Evolutionary conservation across 495 filamentous ascomycete genomes (phyloP), one percentile per base, ranked within the genome.

Genomic region (Bryoglossum gracile): DNA sequence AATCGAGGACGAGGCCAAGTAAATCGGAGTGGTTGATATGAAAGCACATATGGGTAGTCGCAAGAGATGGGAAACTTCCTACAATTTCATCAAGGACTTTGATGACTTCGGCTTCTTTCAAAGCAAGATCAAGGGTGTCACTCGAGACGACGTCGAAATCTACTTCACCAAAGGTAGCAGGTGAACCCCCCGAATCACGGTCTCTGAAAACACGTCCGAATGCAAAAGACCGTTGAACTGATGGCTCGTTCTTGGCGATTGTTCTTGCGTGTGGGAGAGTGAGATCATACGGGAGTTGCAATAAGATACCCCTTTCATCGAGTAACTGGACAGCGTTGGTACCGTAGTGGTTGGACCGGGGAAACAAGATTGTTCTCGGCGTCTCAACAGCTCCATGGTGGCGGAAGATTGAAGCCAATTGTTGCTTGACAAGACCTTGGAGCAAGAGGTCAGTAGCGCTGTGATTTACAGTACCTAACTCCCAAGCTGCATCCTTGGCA

Each of bases 21-120:
- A 98, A 70, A 59, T 87, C 81, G 0, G 87, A 87, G 62, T 98
- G 92, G 44, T 94, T 94, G 38, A 98, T 67, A 56, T 96, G 81
- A 62, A 95, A 96, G 62, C 89, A 95, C 76, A 95, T 89, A 18
- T 77, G 78, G 18, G 71, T 72, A 8, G 79, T 73, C 3, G 76
- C 70, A 24, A 89, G 69, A 34, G 79, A 81, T 5, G 89, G 90
- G 54, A 96, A 91, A 5, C 82, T 78, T 32, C 84, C 76, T 18
- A 94, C 75, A 36, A 96, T 83, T 58, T 98, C 92, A 60, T 97
- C 91, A 36, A 96, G 60, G 5, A 96, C 89, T 62, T 96, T 97
- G 47, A 98, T 81, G 3, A 88, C 84, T 61, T 98, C 92, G 1
- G 92, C 92, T 65, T 98, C 92, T 58, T 92, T 90, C 43, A 95